These are phyloP conservation scores for Carex myosuroides DNA, from an alignment of 176 grass and related monocot genomes.

Conservation along the genomic window DNA sequence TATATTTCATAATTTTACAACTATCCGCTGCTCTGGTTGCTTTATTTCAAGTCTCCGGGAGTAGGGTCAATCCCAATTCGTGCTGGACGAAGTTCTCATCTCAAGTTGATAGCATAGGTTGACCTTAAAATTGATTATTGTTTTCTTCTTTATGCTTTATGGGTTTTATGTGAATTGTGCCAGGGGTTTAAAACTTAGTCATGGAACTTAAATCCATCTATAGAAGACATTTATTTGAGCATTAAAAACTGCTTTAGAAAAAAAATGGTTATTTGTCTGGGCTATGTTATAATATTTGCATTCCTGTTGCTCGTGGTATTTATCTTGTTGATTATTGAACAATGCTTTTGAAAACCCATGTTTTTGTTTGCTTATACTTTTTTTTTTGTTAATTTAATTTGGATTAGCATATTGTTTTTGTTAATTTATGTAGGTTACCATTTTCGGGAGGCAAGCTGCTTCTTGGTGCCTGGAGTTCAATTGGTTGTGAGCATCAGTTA, in stretches of 20 bases:
- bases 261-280: not conserved
- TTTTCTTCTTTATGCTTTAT: not conserved
- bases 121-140: not conserved
- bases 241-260: not conserved
- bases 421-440: conserved; percentile 66
- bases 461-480: conserved; percentile 74
- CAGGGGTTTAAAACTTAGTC: not conserved
- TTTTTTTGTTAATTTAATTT: not conserved
- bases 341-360: not conserved
- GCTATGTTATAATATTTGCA: not conserved
- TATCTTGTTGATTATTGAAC: not conserved
- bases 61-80: conserved; percentile 66
- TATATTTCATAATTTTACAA: conserved; percentile 76
- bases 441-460: conserved; percentile 74
- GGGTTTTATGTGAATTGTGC: not conserved
- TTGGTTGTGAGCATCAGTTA: conserved; percentile 90
- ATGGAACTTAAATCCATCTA: not conserved
- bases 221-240: not conserved
- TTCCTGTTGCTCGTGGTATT: not conserved
- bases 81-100: conserved; percentile 70
- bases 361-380: not conserved
- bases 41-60: conserved; percentile 67
- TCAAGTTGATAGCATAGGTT: conserved; percentile 75
- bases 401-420: not conserved
- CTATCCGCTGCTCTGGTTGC: conserved; percentile 60